Evolutionary conservation across 2,329 filamentous ascomycete species (phyloP), one percentile per base, ranked within the genome.

Genomic region (Diplodia corticola): DNA sequence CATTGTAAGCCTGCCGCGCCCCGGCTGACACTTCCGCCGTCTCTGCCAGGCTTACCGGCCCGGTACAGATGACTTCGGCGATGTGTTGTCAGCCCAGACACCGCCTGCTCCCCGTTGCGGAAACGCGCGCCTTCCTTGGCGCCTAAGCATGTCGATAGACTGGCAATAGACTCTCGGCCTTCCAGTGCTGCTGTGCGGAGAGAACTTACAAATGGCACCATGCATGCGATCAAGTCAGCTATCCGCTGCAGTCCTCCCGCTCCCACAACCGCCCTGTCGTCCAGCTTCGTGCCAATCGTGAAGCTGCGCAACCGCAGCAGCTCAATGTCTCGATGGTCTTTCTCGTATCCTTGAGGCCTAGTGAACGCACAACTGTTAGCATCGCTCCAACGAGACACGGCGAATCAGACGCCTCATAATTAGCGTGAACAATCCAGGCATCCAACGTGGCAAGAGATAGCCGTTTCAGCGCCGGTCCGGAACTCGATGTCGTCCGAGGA

Each of bases 291-390:
- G 44, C 87, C 84, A 24, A 96, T 79, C 0, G 90, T 93, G 75
- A 90, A 97, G 76, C 89, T 95, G 68, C 88, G 86, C 73, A 97
- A 83, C 71, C 92, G 90, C 65, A 97, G 82, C 63, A 97, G 83
- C 65, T 89, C 87, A 72, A 97, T 93, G 71, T 97, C 90, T 49
- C 85, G 81, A 74, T 97, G 91, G 67, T 91, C 88, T 22, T 85
- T 84, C 51, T 86, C 81, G 74, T 91, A 96, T 54, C 91, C 92
- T 90, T 94, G 73, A 68, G 48, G 63, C 40, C 63, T 65, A 49
- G 24, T 4, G 30, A 20, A 6, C 57, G 28, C 46, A 28, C 26
- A 15, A 17, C 13, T 13, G 44, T 61, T 61, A 61, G 57, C 28
- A 33, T 44, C 40, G 40, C 57, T 48, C 13, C 28, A 17, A 6